Evolutionary conservation across 345 rosid genomes (phyloP), one percentile per base, ranked within the genome.

Genomic region (Pistacia integerrima): DNA sequence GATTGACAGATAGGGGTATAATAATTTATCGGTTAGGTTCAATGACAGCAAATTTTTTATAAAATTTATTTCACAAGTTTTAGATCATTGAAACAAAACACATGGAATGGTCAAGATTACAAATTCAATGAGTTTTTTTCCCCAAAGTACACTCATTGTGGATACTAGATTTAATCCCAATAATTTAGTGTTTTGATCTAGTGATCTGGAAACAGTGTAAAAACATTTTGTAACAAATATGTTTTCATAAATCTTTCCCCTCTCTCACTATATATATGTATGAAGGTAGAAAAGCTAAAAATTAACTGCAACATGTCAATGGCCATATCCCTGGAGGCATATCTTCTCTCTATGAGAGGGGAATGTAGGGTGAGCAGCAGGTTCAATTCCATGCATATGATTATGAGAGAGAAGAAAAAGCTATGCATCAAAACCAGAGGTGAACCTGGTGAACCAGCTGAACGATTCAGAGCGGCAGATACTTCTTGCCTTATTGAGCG

Each of bases 401-500:
- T 3, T 68, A 16, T 14, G 13, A 28, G 13, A 18, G 16, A 44
- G 14, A 49, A 9, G 13, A n/a, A 35, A 66, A 30, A 22, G 28
- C 62, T 14, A 22, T 30, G 5, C 49, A 58, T 36, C 18, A 63
- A 30, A 14, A 65, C 10, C 38, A 28, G 12, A 10, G 33, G 14
- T 72, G 44, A 66, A 95, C 98, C 99, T 90, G 88, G 73, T 61
- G 85, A 66, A 77, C 78, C 84, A 8, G 79, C 76, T 18, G 97
- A 77, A 11, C 92, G 90, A 78, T 91, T 90, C 81, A 95, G 83
- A 0, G 99, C 97, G 8, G 96, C 91, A 14, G 97, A 93, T 64
- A 93, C 91, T 82, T 95, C 99, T 74, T 93, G 98, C 80, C 90
- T 89, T 73, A 95, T 89, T 60, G 97, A 91, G 72, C 96, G 87